Evolutionary conservation across 176 grass and related monocot species (phyloP), one percentile per base, ranked within the genome.

Genomic region (Lolium rigidum): DNA sequence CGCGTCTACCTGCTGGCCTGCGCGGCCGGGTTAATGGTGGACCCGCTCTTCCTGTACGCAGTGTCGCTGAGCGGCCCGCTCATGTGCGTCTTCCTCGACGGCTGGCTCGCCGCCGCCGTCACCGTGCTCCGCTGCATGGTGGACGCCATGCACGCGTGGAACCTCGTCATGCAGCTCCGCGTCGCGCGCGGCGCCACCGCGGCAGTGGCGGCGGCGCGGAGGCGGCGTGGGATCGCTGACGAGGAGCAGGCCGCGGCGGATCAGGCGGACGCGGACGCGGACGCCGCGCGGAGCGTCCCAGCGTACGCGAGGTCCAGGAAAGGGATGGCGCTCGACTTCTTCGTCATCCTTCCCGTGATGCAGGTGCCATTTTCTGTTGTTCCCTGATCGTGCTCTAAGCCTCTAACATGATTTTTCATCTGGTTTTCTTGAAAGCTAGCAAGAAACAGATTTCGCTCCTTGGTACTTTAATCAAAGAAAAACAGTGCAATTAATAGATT

Each of bases 41-140:
- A 98, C 87, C 96, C 93, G n/a, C 86, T 98, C 64, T 98, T 95
- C 88, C 88, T 98, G 16, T 98, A 98, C 84, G 72, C 96, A 11
- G 70, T 95, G 57, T 98, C 93, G 2, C 2, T 98, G 13, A 98
- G 96, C 84, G 84, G 89, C 13, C 74, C 93, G 10, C 83, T 90
- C 70, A 95, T 92, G 90, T 95, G 96, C 81, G 63, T 98, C 72
- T 98, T 98, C 92, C 70, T 98, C 74, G 96, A 98, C 84, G 93
- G 93, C 43, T 98, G 96, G 96, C 89, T 98, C 35, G 88, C 90
- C 50, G 85, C 91, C 46, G 78, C 93, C 2, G 96, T 98, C 55
- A 98, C 96, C 26, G 88, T 24, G 59, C 87, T 98, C 9, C 91
- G 96, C 20, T 95, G 88, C 88, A 93, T 90, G 78, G 86, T 94